phyloP scores from a whole-genome alignment of 352 stramenopile genomes.

The Globisporangium paroecandrum region DNA sequence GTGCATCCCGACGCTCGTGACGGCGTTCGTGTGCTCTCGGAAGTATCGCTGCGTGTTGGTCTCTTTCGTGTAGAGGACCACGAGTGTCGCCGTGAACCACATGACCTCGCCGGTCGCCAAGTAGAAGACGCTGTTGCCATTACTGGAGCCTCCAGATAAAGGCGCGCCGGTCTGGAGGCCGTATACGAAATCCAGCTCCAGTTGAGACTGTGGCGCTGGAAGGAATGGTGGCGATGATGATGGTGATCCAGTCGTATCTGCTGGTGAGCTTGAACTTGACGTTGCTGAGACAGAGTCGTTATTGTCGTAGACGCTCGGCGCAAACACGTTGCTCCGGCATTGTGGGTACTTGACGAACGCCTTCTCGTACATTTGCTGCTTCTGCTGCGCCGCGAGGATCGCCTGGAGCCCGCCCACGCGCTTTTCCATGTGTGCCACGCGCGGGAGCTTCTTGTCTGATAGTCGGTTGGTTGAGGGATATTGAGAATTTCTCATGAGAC shows the following conservation, averaged over 20 bases:
- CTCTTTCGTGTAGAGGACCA: conserved; percentile 56
- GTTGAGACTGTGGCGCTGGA: conserved; percentile 29
- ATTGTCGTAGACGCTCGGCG: conserved; percentile 46
- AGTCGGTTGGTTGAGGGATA: background rate
- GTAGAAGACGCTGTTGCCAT: conserved; percentile 49
- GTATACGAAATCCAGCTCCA: conserved; percentile 65
- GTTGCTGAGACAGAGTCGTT: background rate
- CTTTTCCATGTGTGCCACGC: conserved; percentile 71
- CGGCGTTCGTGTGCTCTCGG: conserved; percentile 54
- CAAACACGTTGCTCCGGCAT: conserved; percentile 66
- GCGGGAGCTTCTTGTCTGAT: conserved; percentile 64
- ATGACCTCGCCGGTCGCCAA: conserved; percentile 55
- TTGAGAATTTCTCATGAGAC: background rate
- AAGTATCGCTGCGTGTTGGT: conserved; percentile 57
- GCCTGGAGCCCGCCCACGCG: conserved; percentile 35
- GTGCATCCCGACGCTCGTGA: conserved; percentile 52
- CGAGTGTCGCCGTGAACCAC: conserved; percentile 57
- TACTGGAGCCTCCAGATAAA: conserved; percentile 23
- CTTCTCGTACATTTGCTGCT: conserved; percentile 61
- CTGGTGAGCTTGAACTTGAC: background rate
- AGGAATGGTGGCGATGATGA: background rate
- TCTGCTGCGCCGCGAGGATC: conserved; percentile 46
- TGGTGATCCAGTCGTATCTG: background rate
- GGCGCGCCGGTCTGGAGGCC: conserved; percentile 41
- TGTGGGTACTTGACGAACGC: conserved; percentile 61